Evolutionary conservation across 176 grass and related monocot species (phyloP), one percentile per base, ranked within the genome.

Genomic region (Sorghum bicolor): DNA sequence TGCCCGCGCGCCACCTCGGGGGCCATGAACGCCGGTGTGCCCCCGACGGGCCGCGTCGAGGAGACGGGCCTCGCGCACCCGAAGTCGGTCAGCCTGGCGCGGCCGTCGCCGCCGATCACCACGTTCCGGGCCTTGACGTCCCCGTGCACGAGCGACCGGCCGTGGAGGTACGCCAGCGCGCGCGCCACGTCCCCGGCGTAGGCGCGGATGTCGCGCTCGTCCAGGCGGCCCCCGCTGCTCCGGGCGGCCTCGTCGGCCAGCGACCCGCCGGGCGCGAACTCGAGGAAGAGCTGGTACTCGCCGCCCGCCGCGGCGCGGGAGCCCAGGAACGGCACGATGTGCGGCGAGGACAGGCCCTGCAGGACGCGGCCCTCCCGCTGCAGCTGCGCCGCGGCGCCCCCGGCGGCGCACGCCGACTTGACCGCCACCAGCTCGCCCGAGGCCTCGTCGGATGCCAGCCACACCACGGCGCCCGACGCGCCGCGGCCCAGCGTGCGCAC

Each of bases 21-120:
- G 61, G 96, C 91, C 96, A 98, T 96, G 85, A 96, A 99, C 72
- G 91, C 82, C 47, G 91, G 93, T 4, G 93, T 99, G 22, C 96
- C 96, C 6, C 87, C 87, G 58, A 95, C 14, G 74, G 93, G 44
- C 8, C 82, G 72, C 67, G 8, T 10, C 4, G 78, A 63, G 4
- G 9, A 64, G 1, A 6, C 40, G 5, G 8, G 37, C 85, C 83
- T 60, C 10, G 93, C 91, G 77, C 93, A 98, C 0, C 96, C 91
- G 57, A 98, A 92, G 82, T 98, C 96, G 0, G 91, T 90, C 2
- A 98, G 86, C 88, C 83, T 90, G 24, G 91, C 89, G 15, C 83
- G 80, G 3, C 89, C 91, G 29, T 95, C 87, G 76, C 26, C 80
- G 66, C 90, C 82, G 75, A 97, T 80, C 40, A 97, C 80, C 1